A percentile compares a stretch with the other conserved stretches of the same genome.
These are phyloP conservation scores for Auxenochlorella pyrenoidosa DNA, from an alignment of 139 green algal genomes.

Conservation along the genomic window DNA sequence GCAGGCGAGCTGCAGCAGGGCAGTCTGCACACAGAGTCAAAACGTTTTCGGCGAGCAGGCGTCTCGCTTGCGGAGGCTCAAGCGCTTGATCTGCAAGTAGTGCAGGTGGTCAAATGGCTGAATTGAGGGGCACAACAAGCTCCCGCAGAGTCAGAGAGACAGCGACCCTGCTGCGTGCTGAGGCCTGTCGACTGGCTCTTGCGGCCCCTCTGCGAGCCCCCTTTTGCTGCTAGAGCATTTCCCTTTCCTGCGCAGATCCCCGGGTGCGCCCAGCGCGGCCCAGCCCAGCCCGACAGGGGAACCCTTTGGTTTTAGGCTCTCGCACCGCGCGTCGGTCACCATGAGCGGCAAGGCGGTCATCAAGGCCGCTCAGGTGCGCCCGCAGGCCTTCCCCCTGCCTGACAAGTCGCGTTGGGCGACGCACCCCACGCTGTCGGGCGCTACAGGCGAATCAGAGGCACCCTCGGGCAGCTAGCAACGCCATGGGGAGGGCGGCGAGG, in stretches of 20 bases:
- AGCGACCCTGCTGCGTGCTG: neutral
- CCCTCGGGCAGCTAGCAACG: neutral
- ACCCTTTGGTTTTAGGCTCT: constrained; percentile 23
- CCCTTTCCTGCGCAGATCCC: neutral
- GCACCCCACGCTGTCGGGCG: neutral
- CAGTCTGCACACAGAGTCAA: no score
- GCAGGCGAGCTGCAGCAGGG: no score
- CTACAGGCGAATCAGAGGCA: no score
- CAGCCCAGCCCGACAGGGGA: neutral
- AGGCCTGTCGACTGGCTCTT: neutral
- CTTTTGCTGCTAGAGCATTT: neutral
- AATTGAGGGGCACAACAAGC: neutral
- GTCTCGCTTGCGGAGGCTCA: no score
- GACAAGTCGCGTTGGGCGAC: neutral
- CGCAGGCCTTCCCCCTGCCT: neutral
- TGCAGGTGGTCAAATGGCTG: no score
- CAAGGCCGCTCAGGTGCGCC: constrained; percentile 28
- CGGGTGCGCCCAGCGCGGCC: neutral
- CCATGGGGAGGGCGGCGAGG: neutral
- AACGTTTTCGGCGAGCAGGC: no score
- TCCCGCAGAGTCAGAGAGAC: neutral
- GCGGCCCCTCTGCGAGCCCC: neutral
- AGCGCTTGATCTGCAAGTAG: no score
- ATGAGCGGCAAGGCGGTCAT: constrained; percentile 61
- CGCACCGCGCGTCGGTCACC: neutral